Conservation (phyloP, 768 basidiomycete species). For the Lactarius sp. region DNA sequence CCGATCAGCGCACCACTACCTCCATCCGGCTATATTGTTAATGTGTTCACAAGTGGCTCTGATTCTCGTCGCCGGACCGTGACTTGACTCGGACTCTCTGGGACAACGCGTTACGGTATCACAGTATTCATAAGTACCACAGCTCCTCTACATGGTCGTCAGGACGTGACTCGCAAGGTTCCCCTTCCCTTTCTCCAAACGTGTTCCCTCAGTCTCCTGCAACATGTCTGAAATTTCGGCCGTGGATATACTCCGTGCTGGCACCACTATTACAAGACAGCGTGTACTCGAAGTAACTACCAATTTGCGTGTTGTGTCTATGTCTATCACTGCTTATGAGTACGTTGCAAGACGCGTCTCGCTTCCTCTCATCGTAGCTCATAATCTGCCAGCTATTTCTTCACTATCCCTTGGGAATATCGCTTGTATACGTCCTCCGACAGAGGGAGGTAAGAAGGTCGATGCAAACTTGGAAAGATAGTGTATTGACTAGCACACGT, state of each 20-base stretch:
- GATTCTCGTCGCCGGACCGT: background rate
- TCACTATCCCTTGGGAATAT: constrained; percentile 21
- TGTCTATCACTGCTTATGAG: constrained; percentile 21
- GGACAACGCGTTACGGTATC: background rate
- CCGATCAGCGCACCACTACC: background rate
- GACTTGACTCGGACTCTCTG: too few species aligned
- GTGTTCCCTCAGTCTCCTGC: background rate
- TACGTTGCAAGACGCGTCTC: background rate
- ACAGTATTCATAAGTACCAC: background rate
- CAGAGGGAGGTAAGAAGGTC: background rate
- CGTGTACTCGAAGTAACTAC: background rate
- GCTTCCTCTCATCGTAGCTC: background rate
- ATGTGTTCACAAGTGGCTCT: background rate
- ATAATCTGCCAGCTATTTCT: constrained; percentile 13
- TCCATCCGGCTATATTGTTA: background rate
- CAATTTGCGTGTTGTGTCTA: constrained; percentile 15
- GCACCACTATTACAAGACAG: background rate
- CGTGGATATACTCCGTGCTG: background rate
- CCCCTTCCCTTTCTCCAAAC: background rate
- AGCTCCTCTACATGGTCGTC: background rate
- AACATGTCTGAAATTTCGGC: background rate
- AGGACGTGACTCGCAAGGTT: background rate
- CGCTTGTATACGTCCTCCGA: constrained; percentile 13
- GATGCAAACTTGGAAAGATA: background rate
- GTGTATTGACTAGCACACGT: background rate